Percentiles rank a stretch among this genome's conserved stretches.
Conservation (phyloP, 106 monocot species). For the Cymbidium sinense region DNA sequence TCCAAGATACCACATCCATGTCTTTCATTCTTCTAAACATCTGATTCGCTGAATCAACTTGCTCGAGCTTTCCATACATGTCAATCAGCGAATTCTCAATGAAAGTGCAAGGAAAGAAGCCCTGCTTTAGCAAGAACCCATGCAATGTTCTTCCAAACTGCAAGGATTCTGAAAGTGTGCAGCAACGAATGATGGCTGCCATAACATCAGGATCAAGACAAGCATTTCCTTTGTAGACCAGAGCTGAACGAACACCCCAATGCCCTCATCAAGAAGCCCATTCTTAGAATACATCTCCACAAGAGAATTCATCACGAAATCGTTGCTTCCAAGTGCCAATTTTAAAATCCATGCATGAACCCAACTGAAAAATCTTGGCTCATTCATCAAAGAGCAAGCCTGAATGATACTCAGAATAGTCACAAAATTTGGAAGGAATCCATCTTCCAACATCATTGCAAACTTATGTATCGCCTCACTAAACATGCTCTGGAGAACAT, state of each 20-base stretch:
- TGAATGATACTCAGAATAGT: slow-evolving; percentile 40
- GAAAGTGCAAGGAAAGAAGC: slow-evolving; percentile 19
- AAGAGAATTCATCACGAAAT: slow-evolving; percentile 28
- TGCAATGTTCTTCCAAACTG: slow-evolving; percentile 15
- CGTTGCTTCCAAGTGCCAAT: slow-evolving; percentile 14
- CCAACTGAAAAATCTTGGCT: slow-evolving; percentile 11
- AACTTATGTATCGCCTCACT: slow-evolving; percentile 30
- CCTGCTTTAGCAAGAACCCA: slow-evolving; percentile 29
- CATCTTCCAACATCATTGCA: slow-evolving; percentile 31
- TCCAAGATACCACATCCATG: slow-evolving; percentile 38
- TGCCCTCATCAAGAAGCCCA: slow-evolving; percentile 21
- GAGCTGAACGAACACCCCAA: slow-evolving; percentile 18
- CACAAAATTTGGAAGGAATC: slow-evolving; percentile 28
- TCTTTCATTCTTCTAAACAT: slow-evolving; percentile 22
- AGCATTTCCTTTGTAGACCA: neutral
- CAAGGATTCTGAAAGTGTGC: slow-evolving; percentile 18
- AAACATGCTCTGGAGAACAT: slow-evolving; percentile 22
- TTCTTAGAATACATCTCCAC: slow-evolving; percentile 47
- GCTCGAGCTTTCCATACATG: slow-evolving; percentile 23
- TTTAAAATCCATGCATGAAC: slow-evolving; percentile 24
- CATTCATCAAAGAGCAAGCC: slow-evolving; percentile 33
- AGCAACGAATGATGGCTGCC: slow-evolving; percentile 23
- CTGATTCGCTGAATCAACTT: slow-evolving; percentile 12
- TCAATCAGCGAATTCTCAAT: slow-evolving; percentile 35
- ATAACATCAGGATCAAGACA: slow-evolving; percentile 11